Evolutionary conservation across 345 rosid genomes (phyloP).

Genomic region (Salix arbutifolia): DNA sequence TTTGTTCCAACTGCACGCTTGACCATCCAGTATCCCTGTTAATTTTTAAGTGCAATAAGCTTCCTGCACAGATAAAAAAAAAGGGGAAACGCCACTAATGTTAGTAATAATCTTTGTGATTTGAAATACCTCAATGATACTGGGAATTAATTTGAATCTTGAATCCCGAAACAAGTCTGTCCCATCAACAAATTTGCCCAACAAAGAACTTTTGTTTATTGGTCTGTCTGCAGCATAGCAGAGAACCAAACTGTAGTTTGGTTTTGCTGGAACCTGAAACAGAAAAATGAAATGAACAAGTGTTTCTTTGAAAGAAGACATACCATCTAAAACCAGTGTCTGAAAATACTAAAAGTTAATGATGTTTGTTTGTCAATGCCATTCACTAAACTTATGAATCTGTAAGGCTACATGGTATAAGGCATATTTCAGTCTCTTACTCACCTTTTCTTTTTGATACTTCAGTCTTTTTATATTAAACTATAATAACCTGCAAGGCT

Average conservation of each 20-base stretch:
- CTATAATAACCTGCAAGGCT: neutral
- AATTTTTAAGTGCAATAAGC: slow-evolving; percentile 7
- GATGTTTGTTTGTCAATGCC: neutral
- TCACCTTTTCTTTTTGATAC: neutral
- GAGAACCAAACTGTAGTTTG: slow-evolving; percentile 85
- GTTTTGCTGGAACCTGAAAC: slow-evolving; percentile 86
- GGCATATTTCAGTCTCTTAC: neutral
- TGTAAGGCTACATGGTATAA: neutral
- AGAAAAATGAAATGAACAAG: neutral
- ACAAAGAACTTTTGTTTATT: slow-evolving; percentile 57
- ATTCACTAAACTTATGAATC: neutral
- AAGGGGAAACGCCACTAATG: neutral
- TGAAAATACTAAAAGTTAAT: neutral
- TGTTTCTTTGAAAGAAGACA: slow-evolving; percentile 5
- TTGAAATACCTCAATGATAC: slow-evolving; percentile 73
- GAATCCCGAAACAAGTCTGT: slow-evolving; percentile 75
- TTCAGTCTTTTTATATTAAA: neutral
- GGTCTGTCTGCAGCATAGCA: slow-evolving; percentile 91
- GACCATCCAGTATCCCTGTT: slow-evolving; percentile 99
- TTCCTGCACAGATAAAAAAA: neutral
- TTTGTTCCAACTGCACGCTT: slow-evolving; percentile 98
- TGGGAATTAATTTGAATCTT: slow-evolving; percentile 89
- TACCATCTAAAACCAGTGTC: neutral
- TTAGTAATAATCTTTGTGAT: neutral
- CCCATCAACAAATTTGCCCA: slow-evolving; percentile 82